Percentiles rank a stretch among this genome's conserved stretches.
Conservation (phyloP, 345 rosid genomes). For the Lumnitzera racemosa region DNA sequence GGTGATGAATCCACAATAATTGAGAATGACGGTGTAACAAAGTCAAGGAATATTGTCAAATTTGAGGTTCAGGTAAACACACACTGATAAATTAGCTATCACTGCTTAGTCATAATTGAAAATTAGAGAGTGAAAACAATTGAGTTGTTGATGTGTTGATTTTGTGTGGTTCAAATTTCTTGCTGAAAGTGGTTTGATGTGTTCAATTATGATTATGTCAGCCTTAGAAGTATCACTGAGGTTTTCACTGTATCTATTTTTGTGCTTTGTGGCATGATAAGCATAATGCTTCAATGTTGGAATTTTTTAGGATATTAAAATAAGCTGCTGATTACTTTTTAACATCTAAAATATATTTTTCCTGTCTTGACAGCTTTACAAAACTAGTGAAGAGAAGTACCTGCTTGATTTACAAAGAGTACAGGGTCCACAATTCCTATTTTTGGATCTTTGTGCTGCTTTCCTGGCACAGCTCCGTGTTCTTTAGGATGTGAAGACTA, state of each 20-base stretch:
- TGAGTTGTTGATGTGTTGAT: not conserved
- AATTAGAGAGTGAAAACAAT: too few relatives aligned
- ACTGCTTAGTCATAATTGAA: too few relatives aligned
- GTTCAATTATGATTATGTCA: too few relatives aligned
- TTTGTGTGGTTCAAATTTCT: not conserved
- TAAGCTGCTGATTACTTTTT: not conserved
- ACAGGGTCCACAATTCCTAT: constrained; percentile 86
- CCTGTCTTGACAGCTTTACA: constrained; percentile 57
- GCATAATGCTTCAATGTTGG: too few relatives aligned
- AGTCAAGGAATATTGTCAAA: constrained; percentile 66
- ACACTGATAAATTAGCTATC: not conserved
- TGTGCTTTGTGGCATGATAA: too few relatives aligned
- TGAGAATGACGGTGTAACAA: constrained; percentile 49
- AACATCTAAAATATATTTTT: constrained; percentile 3
- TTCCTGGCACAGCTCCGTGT: constrained; percentile 93
- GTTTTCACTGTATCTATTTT: too few relatives aligned
- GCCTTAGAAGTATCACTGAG: too few relatives aligned
- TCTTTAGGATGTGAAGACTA: constrained; percentile 28
- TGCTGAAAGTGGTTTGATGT: too few relatives aligned
- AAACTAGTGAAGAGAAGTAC: constrained; percentile 84
- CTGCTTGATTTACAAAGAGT: constrained; percentile 89
- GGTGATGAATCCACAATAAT: constrained; percentile 62
- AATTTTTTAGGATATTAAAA: too few relatives aligned
- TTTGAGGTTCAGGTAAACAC: constrained; percentile 86
- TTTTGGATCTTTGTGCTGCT: constrained; percentile 94